Percentiles rank a stretch among this genome's conserved stretches.
Conservation (phyloP, 352 stramenopile species). For the Phytophthora rubi region DNA sequence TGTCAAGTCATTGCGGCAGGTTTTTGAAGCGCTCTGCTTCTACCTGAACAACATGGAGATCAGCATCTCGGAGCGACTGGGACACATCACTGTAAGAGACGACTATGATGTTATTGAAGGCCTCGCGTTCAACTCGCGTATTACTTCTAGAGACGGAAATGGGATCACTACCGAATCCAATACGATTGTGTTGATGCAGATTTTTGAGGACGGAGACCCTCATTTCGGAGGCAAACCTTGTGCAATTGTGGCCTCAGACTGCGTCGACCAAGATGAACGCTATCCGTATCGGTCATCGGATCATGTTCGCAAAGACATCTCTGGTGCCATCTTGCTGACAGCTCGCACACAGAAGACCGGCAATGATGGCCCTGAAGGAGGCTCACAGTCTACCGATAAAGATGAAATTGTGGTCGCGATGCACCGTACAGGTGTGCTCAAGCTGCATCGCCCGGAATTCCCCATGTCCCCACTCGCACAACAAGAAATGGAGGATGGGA, state of each 20-base stretch:
- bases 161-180: constrained; percentile 37
- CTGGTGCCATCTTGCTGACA: constrained; percentile 34
- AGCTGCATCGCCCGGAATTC: constrained; percentile 25
- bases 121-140: constrained; percentile 35
- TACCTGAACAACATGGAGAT: constrained; percentile 57
- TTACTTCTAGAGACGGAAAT: constrained; percentile 29
- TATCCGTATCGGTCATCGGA: constrained; percentile 28
- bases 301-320: constrained; percentile 44
- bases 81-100: constrained; percentile 26
- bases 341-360: constrained; percentile 10
- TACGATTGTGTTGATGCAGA: constrained; percentile 27
- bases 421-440: constrained; percentile 18
- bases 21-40: constrained; percentile 44
- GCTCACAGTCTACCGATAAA: background rate
- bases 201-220: constrained; percentile 19
- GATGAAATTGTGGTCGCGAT: constrained; percentile 26
- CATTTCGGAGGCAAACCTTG: constrained; percentile 25
- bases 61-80: constrained; percentile 42
- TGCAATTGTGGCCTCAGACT: constrained; percentile 36
- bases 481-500: constrained; percentile 28
- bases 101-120: constrained; percentile 31
- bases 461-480: constrained; percentile 6
- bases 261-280: constrained; percentile 35
- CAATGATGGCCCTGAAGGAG: constrained; percentile 17
- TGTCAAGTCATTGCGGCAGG: constrained; percentile 38